These are phyloP conservation scores for Pilasporangium apinafurcum DNA, from an alignment of 352 stramenopile genomes.

Conservation along the genomic window DNA sequence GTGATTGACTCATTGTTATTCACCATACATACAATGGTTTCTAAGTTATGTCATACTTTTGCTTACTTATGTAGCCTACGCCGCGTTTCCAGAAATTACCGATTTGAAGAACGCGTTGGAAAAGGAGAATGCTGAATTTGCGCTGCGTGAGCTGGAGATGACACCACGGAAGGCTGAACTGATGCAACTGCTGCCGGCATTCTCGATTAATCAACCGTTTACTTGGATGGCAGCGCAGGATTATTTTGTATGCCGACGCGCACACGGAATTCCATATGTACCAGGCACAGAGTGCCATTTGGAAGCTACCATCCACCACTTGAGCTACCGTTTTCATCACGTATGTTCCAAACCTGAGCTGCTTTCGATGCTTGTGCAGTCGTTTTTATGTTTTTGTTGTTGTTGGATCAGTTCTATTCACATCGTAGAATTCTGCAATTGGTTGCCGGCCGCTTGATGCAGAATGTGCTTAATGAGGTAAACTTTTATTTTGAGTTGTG, in stretches of 20 bases:
- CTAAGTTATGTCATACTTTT: background rate
- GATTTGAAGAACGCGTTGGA: constrained; percentile 45
- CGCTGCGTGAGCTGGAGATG: constrained; percentile 45
- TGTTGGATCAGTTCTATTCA: constrained; percentile 56
- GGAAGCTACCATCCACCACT: constrained; percentile 34
- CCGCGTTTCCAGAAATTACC: constrained; percentile 53
- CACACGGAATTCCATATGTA: constrained; percentile 43
- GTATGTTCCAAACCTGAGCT: constrained; percentile 11
- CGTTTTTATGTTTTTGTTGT: constrained; percentile 2
- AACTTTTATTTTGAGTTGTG: background rate
- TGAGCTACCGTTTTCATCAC: constrained; percentile 73
- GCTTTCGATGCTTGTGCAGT: background rate
- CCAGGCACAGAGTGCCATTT: constrained; percentile 37
- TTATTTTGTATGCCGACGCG: constrained; percentile 69
- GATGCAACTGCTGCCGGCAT: constrained; percentile 40
- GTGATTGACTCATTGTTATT: constrained; percentile 1
- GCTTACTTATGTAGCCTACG: constrained; percentile 32
- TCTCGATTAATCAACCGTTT: constrained; percentile 33
- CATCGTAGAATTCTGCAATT: constrained; percentile 56
- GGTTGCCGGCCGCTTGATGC: constrained; percentile 53
- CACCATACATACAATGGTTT: background rate
- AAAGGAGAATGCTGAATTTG: constrained; percentile 39
- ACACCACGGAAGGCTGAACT: constrained; percentile 44
- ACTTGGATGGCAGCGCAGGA: constrained; percentile 64
- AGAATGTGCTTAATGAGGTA: constrained; percentile 51